Base-by-base conservation (phyloP, 441 rosid genomes). In the Eutrema salsugineum region DNA sequence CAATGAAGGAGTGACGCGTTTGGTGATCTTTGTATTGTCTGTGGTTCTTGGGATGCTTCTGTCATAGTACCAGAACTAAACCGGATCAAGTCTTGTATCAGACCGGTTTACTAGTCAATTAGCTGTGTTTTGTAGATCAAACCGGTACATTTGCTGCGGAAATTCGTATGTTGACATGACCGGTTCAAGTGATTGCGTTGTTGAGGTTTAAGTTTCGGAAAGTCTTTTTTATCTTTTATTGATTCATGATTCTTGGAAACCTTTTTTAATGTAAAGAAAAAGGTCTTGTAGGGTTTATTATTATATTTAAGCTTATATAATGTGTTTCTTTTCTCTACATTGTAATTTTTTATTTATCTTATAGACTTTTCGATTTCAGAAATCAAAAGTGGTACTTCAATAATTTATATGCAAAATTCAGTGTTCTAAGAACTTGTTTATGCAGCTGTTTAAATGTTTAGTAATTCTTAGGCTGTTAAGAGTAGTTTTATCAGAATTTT, bases 1-100 rank as follows among this genome's bases (percentile, higher is more conserved):
- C 77, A 57, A 56, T 35, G 81, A 83, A 33, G 63, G 71, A 62
- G 58, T 63, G 77, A 57, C 63, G 15, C 43, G 68, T 68, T 71
- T 75, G 71, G 77, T 68, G 68, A 70, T 83, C 61, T 66, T 70
- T 54, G 75, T 22, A 1, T 48, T 70, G 36, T 63, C 35, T 12
- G 42, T 55, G 51, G 68, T 70, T 57, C 57, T 70, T 42, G 43
- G 63, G 71, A 47, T 76, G 75, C 33, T 47, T 56, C 33, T 57
- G 10, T 76, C 63, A 35, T 70, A 53, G 39, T 57, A 48, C 22
- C 10, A 56, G 62, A 48, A 47, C 71, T 28, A 30, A 56, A 56
- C 70, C 47, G 66, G 66, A 10, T 75, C 15, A 15, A 74, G 30
- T 62, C 70, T 30, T 9, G 19, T 35, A 24, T 63, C 35, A 63